Base-by-base conservation (phyloP, 176 grass and related monocot genomes). In the Carex pumila region DNA sequence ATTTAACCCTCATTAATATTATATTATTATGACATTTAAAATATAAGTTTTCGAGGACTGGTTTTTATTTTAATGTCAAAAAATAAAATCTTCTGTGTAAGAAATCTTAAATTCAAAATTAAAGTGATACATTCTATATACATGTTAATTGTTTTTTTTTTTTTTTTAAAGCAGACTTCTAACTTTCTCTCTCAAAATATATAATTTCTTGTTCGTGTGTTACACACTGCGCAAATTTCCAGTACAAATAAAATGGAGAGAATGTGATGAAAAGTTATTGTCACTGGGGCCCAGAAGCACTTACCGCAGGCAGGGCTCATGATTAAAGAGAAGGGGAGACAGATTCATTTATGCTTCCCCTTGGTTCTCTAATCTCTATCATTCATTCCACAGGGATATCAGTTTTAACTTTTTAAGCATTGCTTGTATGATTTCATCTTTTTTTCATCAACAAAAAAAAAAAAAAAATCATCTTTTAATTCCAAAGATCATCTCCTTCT, bases 281-380 rank as follows among this genome's bases (percentile, higher is more conserved):
- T 65, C 41, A 53, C 37, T 67, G 37, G 61, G 80, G 14, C n/a
- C 39, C 36, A 81, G 56, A 15, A 29, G 25, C 77, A 80, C 77
- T 80, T 17, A 61, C 18, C 29, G 17, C 14, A 39, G 54, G 36
- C 56, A 67, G 32, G 31, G 36, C 61, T 50, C 61, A 61, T 65
- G 59, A 65, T 49, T 82, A 82, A 82, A 82, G 61, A 64, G 80
- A 82, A 82, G 39, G 13, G 61, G 61, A 31, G 80, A 67, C 61
- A 67, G 71, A 75, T 75, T 53, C 61, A 82, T 82, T 82, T 53
- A 82, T 65, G 80, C 80, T 66, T 67, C 80, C 39, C 13, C 60
- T 62, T 22, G 32, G 30, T 65, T 82, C 80, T 82, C 61, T 82
- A 82, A 50, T 82, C 80, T 82, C 61, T 82, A 82, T 82, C 80